These are phyloP conservation scores for Cladorrhinum sp. DNA, from an alignment of 2,329 filamentous ascomycete species.

Conservation along the genomic window DNA sequence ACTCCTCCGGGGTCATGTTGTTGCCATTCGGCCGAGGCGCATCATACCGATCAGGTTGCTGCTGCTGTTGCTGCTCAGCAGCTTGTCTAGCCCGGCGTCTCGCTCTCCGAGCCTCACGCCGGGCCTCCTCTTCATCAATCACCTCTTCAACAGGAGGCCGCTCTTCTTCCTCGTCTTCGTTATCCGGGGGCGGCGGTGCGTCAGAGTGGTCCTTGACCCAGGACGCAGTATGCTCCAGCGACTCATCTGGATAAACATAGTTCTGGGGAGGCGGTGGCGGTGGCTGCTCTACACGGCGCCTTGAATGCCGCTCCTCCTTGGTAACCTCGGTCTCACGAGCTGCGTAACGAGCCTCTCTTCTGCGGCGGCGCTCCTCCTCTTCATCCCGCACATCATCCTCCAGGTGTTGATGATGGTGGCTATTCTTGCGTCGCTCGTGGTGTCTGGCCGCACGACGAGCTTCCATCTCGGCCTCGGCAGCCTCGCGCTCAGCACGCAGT, in stretches of 20 bases:
- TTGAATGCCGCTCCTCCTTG: conserved; percentile 37
- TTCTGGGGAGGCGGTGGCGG: conserved; percentile 35
- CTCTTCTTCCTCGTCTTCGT: conserved; percentile 21
- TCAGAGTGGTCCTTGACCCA: conserved; percentile 66
- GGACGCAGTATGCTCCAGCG: conserved; percentile 44
- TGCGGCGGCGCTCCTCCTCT: conserved; percentile 51
- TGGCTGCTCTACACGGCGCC: conserved; percentile 39
- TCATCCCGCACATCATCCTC: conserved; percentile 41
- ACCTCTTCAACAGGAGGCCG: conserved; percentile 35
- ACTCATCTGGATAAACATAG: conserved; percentile 42
- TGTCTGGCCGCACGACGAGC: conserved; percentile 44
- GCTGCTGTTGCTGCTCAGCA: conserved; percentile 24
- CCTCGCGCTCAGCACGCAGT: conserved; percentile 47
- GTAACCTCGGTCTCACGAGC: conserved; percentile 40
- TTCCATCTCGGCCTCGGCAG: conserved; percentile 45
- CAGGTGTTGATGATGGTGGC: conserved; percentile 40
- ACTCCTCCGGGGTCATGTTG: conserved; percentile 32
- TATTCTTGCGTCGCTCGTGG: conserved; percentile 41
- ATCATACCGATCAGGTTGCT: background rate
- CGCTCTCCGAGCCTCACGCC: conserved; percentile 47
- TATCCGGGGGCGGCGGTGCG: conserved; percentile 53
- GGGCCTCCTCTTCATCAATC: conserved; percentile 50
- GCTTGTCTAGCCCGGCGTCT: conserved; percentile 44
- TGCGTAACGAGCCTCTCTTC: conserved; percentile 51
- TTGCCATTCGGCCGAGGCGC: conserved; percentile 28